Evolutionary conservation across 1,139 yeast genomes (phyloP), one percentile per base, ranked within the genome.

Genomic region (Zygosaccharomyces sapae): DNA sequence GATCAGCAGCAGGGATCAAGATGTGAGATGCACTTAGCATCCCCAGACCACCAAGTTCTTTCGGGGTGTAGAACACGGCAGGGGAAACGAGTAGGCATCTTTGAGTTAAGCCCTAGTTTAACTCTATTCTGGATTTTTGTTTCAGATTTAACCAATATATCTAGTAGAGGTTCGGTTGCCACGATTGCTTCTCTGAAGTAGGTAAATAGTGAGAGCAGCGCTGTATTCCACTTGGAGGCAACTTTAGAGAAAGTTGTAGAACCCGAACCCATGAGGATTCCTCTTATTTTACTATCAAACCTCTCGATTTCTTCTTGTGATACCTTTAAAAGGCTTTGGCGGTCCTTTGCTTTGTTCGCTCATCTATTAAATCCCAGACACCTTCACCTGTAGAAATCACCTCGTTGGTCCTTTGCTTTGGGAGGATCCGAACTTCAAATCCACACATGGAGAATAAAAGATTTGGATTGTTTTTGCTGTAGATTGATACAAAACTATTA

Each of bases 1-100:
- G 71, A 66, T 92, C 98, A 4, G 96, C 84, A 0, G 95, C 86
- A 0, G 98, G 98, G 55, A 94, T 92, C 55, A 92, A 73, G 44
- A 92, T 87, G 65, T 94, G 98, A 12, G 96, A 87, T 0, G 97
- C 97, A 73, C 96, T 87, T 22, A 94, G 72, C 98, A 94, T 94
- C 16, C 98, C 98, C 40, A 94, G 70, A 33, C 99, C 99, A 44
- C 99, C 98, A 6, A 94, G 70, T 64, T 94, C 99, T 58, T 89
- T 92, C 0, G 98, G 98, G 0, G 98, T 88, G 63, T 94, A 94
- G 58, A 94, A 94, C 0, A 94, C 98, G 1, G 97, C 97, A 0
- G 98, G 99, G 99, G 69, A 94, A 94, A 46, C 99, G 75, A 0
- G 96, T 82, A 0, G 99, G 99, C 99, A 94, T 94, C 68, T 94